phyloP scores from a whole-genome alignment of 345 rosid genomes.

The Angophora floribunda region DNA sequence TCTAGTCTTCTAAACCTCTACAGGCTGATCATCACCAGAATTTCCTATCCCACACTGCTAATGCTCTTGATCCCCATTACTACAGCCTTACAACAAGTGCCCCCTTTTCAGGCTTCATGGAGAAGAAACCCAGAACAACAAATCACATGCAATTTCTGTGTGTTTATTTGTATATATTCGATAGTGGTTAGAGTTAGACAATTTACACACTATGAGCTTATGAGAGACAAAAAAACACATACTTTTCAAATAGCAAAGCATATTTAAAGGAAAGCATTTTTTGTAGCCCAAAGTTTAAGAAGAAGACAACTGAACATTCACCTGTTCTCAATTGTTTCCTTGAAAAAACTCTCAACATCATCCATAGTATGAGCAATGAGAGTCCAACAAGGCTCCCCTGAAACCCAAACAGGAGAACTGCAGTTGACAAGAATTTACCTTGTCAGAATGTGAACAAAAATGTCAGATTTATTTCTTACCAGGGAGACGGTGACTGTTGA shows the following conservation, averaged over 20 bases:
- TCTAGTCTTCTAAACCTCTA: not conserved
- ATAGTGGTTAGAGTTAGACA: not conserved
- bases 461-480: slow-evolving; percentile 19
- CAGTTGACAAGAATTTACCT: not conserved
- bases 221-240: not conserved
- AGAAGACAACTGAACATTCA: slow-evolving; percentile 11
- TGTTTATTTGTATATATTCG: not conserved
- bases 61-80: not conserved
- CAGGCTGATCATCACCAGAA: not conserved
- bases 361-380: slow-evolving; percentile 42
- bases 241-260: not conserved
- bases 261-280: not conserved
- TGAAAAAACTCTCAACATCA: slow-evolving; percentile 72
- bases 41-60: not conserved
- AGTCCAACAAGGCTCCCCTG: slow-evolving; percentile 93
- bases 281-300: not conserved
- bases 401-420: not conserved
- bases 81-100: not conserved
- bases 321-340: slow-evolving; percentile 89
- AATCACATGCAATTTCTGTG: not conserved
- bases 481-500: slow-evolving; percentile 41
- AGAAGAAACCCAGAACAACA: not conserved
- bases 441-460: not conserved
- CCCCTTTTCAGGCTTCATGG: not conserved
- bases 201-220: not conserved